Percentiles rank a stretch among this genome's conserved stretches.
Evolutionary conservation across 306 rosid genomes (phyloP).

Genomic region (Hippophae gyantsensis): DNA sequence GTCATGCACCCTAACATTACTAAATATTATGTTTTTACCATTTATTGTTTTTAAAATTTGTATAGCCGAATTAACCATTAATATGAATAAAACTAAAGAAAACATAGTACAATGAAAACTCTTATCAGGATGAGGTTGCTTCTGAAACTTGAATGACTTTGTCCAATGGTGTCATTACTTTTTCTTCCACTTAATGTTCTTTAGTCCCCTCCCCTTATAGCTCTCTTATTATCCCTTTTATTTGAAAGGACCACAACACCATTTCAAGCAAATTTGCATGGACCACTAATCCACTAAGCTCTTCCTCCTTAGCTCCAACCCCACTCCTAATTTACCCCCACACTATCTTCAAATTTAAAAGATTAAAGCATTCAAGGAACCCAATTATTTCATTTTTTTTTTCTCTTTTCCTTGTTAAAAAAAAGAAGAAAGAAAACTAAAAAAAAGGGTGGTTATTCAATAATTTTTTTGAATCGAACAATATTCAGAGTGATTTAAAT

Average conservation of each 20-base stretch:
- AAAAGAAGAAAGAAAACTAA: neutral
- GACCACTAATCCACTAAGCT: constrained; percentile 50
- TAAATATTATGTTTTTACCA: no score
- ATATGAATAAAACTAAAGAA: no score
- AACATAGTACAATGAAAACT: no score
- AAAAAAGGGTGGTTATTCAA: neutral
- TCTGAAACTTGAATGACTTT: constrained; percentile 23
- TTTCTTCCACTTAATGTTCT: constrained; percentile 21
- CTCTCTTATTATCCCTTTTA: constrained; percentile 16
- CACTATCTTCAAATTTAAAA: neutral
- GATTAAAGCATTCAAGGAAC: neutral
- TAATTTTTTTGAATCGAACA: no score
- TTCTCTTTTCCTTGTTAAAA: neutral
- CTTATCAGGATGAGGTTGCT: neutral
- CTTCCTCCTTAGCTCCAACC: constrained; percentile 16
- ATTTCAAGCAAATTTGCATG: constrained; percentile 18
- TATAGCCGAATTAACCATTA: no score
- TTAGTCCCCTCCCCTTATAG: constrained; percentile 15
- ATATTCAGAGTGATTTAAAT: no score
- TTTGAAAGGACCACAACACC: constrained; percentile 78
- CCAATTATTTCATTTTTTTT: neutral
- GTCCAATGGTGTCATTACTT: constrained; percentile 15
- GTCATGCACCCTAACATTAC: no score
- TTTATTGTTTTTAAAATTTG: no score
- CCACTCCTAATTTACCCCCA: constrained; percentile 11